Evolutionary conservation across 495 filamentous ascomycete species (phyloP).

Genomic region (Pyrenula massariospora): DNA sequence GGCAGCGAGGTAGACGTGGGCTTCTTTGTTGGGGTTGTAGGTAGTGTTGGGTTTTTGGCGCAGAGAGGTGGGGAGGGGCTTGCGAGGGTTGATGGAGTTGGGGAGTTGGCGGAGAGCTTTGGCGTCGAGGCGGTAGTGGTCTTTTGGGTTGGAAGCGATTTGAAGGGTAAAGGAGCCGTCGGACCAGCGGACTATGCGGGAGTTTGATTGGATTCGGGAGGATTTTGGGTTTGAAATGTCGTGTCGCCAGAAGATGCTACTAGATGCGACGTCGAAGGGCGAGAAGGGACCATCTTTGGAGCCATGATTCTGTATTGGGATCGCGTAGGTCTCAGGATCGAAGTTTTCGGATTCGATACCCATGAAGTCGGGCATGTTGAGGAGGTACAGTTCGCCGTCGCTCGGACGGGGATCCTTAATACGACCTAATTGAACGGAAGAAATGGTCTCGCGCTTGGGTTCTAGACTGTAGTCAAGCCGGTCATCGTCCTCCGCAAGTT

Average conservation of each 20-base stretch:
- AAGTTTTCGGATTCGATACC: conserved; percentile 64
- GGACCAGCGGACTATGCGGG: conserved; percentile 68
- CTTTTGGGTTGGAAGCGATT: conserved; percentile 54
- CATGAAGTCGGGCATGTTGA: conserved; percentile 72
- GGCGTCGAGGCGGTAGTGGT: conserved; percentile 68
- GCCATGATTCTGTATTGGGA: conserved; percentile 44
- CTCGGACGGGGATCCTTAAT: conserved; percentile 61
- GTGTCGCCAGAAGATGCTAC: conserved; percentile 58
- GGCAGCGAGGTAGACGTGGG: conserved; percentile 72
- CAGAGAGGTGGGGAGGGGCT: conserved; percentile 33
- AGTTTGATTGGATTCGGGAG: conserved; percentile 55
- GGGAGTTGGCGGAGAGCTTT: conserved; percentile 63
- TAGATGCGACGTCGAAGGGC: conserved; percentile 52
- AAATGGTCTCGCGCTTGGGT: conserved; percentile 39
- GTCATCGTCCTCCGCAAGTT: conserved; percentile 27
- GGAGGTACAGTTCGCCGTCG: conserved; percentile 52
- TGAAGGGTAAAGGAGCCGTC: conserved; percentile 78
- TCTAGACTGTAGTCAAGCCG: conserved; percentile 13
- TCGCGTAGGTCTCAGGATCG: conserved; percentile 58
- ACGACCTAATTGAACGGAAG: conserved; percentile 47
- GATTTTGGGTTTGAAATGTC: conserved; percentile 43
- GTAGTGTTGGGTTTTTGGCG: conserved; percentile 12
- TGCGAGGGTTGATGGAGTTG: conserved; percentile 23
- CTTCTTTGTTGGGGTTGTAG: conserved; percentile 60
- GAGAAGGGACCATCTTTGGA: conserved; percentile 32